phyloP scores from a whole-genome alignment of 495 filamentous ascomycete species.

The Endocarpon pusillum region DNA sequence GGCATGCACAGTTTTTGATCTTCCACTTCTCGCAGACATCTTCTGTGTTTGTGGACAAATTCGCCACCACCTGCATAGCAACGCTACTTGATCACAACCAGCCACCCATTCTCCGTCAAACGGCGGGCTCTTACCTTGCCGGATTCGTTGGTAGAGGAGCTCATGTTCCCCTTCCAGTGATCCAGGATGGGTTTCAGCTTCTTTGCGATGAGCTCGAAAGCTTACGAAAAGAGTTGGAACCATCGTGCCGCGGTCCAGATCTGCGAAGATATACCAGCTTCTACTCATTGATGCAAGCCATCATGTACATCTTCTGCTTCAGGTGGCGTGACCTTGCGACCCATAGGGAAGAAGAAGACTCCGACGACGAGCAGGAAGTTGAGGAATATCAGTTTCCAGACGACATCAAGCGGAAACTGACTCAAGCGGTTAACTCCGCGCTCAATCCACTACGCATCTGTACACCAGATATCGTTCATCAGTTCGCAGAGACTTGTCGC shows the following conservation, averaged over 20 bases:
- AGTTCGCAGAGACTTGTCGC: slow-evolving; percentile 75
- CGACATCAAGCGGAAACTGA: slow-evolving; percentile 52
- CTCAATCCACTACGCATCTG: slow-evolving; percentile 95
- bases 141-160: slow-evolving; percentile 83
- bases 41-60: slow-evolving; percentile 55
- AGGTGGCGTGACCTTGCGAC: slow-evolving; percentile 74
- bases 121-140: slow-evolving; percentile 80
- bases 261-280: slow-evolving; percentile 66
- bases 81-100: slow-evolving; percentile 45
- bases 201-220: slow-evolving; percentile 56
- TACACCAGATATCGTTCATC: slow-evolving; percentile 73
- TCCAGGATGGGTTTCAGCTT: slow-evolving; percentile 59
- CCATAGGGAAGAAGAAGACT: slow-evolving; percentile 24
- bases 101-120: slow-evolving; percentile 54
- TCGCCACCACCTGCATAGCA: slow-evolving; percentile 60
- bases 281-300: slow-evolving; percentile 75
- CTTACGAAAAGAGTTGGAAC: slow-evolving; percentile 45
- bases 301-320: slow-evolving; percentile 95
- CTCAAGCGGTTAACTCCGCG: slow-evolving; percentile 59
- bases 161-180: slow-evolving; percentile 53
- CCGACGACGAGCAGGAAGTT: slow-evolving; percentile 32
- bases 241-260: slow-evolving; percentile 62
- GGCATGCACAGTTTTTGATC: slow-evolving; percentile 77
- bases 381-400: slow-evolving; percentile 58
- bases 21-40: slow-evolving; percentile 84